phyloP scores from a whole-genome alignment of 148 eudicot species.

The Vaccinium macrocarpon region DNA sequence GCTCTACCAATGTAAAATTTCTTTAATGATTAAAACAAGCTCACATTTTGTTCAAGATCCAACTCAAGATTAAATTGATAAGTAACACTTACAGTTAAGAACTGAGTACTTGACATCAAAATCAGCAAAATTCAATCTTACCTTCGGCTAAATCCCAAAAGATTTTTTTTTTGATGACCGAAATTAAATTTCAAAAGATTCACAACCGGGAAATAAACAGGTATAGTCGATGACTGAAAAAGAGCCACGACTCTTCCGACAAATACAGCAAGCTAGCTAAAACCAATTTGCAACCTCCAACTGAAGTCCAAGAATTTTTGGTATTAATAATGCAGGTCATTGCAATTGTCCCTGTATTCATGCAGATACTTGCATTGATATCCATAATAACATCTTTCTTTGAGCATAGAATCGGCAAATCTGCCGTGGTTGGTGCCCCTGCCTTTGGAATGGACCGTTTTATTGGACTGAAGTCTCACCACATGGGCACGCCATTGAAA shows the following conservation, averaged over 20 bases:
- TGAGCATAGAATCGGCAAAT: slow-evolving; percentile 34
- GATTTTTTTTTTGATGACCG: background rate
- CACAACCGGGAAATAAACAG: background rate
- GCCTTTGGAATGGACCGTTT: slow-evolving; percentile 7
- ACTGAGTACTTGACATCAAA: background rate
- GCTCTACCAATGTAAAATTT: too few relatives aligned
- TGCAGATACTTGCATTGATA: slow-evolving; percentile 46
- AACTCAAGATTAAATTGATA: background rate
- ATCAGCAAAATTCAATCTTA: background rate
- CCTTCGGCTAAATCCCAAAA: background rate
- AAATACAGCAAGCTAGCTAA: slow-evolving; percentile 13
- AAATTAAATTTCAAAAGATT: too few relatives aligned
- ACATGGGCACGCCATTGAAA: slow-evolving; percentile 8
- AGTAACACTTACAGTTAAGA: background rate
- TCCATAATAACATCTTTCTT: slow-evolving; percentile 46
- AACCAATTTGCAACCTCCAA: background rate
- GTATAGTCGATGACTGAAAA: background rate
- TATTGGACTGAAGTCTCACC: background rate
- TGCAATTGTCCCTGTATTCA: slow-evolving; percentile 6
- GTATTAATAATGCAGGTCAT: background rate
- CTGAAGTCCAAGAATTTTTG: background rate
- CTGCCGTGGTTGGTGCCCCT: slow-evolving; percentile 21
- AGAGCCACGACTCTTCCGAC: background rate
- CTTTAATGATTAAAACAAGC: too few relatives aligned
- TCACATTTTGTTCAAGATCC: too few relatives aligned